phyloP scores from a whole-genome alignment of 1,139 yeast species.

The Lodderomyces jiufengensis region DNA sequence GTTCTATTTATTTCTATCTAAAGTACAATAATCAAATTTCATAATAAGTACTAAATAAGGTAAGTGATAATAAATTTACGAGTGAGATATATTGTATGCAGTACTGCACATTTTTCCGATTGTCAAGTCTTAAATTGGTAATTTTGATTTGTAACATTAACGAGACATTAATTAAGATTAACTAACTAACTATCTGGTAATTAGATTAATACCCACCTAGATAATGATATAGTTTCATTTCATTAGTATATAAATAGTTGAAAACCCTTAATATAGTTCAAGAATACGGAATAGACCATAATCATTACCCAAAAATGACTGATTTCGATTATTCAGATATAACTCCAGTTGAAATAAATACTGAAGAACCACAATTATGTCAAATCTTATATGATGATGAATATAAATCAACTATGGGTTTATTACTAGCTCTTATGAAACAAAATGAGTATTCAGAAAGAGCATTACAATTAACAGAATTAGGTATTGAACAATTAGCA shows the following conservation, averaged over 20 bases:
- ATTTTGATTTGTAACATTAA: neutral
- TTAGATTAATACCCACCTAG: no score
- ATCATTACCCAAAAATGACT: conserved; percentile 7
- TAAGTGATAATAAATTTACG: no score
- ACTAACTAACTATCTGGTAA: no score
- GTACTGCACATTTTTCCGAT: no score
- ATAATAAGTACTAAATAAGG: no score
- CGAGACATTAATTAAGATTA: neutral
- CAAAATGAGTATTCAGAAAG: conserved; percentile 64
- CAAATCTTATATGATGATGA: conserved; percentile 75
- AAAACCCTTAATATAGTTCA: no score
- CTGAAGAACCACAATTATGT: conserved; percentile 56
- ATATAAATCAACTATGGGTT: conserved; percentile 59
- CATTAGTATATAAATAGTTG: no score
- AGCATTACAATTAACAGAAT: conserved; percentile 62
- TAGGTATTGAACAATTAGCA: conserved; percentile 66
- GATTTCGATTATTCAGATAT: conserved; percentile 35
- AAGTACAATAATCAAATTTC: no score
- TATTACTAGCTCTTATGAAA: conserved; percentile 58
- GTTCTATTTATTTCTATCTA: no score
- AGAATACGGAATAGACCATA: no score
- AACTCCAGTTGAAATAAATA: conserved; percentile 38
- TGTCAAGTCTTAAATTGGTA: conserved; percentile 2
- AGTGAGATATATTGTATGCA: no score
- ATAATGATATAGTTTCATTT: no score